These are phyloP conservation scores for Thuja plicata DNA, from an alignment of 83 land plant genomes.

Conservation along the genomic window DNA sequence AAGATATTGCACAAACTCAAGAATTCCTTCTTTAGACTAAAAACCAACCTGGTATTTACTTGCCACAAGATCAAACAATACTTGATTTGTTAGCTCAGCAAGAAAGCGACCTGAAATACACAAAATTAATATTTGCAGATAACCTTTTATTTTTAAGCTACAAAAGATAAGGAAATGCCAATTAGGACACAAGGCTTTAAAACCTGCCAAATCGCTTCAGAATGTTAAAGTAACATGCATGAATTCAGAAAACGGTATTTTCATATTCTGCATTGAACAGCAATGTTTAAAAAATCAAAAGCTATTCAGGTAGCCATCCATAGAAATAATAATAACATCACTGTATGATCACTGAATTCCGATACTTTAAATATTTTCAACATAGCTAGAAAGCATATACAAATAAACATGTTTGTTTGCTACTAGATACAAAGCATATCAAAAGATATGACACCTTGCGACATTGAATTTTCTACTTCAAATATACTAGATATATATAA, in stretches of 20 bases:
- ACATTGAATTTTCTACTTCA: neutral
- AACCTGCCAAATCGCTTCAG: neutral
- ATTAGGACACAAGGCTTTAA: neutral
- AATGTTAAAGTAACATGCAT: neutral
- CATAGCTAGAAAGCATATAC: neutral
- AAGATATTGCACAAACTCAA: neutral
- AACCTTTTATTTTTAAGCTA: neutral
- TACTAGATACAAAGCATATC: neutral
- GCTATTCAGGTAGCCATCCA: neutral
- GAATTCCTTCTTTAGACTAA: neutral
- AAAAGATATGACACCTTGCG: neutral
- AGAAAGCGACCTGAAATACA: slow-evolving; percentile 80
- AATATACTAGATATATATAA: neutral
- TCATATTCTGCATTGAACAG: neutral
- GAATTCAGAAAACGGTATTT: neutral
- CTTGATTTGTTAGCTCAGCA: slow-evolving; percentile 94
- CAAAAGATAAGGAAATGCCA: neutral
- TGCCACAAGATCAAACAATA: slow-evolving; percentile 80
- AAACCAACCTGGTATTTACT: slow-evolving; percentile 91
- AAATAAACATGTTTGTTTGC: neutral
- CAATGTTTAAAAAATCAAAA: neutral
- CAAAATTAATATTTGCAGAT: neutral
- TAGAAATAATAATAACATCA: neutral
- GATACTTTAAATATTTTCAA: neutral
- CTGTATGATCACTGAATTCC: neutral